A percentile compares a stretch with the other conserved stretches of the same genome.
These are phyloP conservation scores for Coelastrella sp. DNA, from an alignment of 139 green algal species.

Conservation along the genomic window DNA sequence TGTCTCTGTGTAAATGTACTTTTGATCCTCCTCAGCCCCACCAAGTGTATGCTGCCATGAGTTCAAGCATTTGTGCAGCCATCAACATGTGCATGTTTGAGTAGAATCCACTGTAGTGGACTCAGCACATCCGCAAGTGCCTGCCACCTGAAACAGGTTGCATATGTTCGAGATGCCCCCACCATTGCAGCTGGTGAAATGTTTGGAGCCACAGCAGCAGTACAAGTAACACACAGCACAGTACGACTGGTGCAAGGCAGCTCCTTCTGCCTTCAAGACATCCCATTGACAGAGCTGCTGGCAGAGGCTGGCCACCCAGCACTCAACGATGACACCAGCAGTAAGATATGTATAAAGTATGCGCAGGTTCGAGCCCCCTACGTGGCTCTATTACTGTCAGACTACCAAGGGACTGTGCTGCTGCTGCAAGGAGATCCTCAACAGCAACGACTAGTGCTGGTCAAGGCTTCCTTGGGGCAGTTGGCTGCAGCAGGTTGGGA, in stretches of 20 bases:
- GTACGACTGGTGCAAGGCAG: constrained; percentile 73
- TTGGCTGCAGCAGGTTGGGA: not conserved
- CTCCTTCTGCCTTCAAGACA: constrained; percentile 47
- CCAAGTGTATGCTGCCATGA: too few species aligned
- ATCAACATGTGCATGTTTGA: too few species aligned
- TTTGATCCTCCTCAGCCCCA: too few species aligned
- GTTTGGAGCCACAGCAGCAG: constrained; percentile 58
- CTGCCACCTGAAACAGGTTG: not conserved
- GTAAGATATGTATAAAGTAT: constrained; percentile 53
- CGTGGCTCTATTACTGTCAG: constrained; percentile 72
- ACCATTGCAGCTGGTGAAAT: constrained; percentile 86
- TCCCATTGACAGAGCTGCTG: constrained; percentile 5
- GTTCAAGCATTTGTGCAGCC: too few species aligned
- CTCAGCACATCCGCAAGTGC: too few species aligned
- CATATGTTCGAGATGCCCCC: constrained; percentile 57
- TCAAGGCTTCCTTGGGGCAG: not conserved
- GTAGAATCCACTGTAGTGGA: too few species aligned
- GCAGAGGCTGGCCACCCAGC: constrained; percentile 17
- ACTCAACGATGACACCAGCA: not conserved
- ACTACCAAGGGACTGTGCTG: constrained; percentile 58
- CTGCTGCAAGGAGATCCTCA: constrained; percentile 50
- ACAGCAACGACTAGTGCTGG: constrained; percentile 30
- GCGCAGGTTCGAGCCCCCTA: constrained; percentile 74
- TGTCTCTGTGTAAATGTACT: too few species aligned
- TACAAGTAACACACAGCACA: constrained; percentile 63